A percentile compares a stretch with the other conserved stretches of the same genome.
phyloP scores from a whole-genome alignment of 345 rosid genomes.

The Anacardium occidentale region DNA sequence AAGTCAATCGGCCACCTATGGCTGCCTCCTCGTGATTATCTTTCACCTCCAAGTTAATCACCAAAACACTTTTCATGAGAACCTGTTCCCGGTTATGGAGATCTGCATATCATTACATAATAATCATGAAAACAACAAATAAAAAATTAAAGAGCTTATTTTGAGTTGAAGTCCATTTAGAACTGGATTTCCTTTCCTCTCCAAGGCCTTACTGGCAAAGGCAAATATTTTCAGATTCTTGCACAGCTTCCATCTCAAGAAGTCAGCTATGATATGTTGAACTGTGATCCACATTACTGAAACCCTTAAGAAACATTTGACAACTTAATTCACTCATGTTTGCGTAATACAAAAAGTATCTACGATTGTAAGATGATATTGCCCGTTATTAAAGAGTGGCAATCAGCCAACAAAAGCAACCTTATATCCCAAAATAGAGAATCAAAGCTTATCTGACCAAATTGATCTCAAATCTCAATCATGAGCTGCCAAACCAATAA shows the following conservation, averaged over 20 bases:
- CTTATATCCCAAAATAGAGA: background rate
- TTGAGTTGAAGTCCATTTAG: too few relatives aligned
- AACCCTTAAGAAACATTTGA: background rate
- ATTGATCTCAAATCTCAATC: background rate
- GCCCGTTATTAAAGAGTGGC: background rate
- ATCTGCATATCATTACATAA: constrained; percentile 44
- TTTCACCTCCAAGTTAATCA: constrained; percentile 95
- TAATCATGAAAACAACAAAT: background rate
- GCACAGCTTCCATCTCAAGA: background rate
- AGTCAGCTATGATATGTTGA: background rate
- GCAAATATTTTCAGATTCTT: background rate
- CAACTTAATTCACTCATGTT: background rate
- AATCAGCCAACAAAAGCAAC: background rate
- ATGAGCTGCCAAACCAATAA: background rate
- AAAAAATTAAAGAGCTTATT: too few relatives aligned
- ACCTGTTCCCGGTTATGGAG: constrained; percentile 77
- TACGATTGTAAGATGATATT: background rate
- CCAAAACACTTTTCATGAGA: constrained; percentile 65
- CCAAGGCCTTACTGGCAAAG: background rate
- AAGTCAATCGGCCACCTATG: constrained; percentile 72
- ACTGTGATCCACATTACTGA: background rate
- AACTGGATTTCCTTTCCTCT: background rate
- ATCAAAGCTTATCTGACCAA: background rate
- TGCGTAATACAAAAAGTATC: background rate
- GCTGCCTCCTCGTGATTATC: constrained; percentile 99